Conservation (phyloP, 1,139 yeast species). For the Geotrichum aggregatum region DNA sequence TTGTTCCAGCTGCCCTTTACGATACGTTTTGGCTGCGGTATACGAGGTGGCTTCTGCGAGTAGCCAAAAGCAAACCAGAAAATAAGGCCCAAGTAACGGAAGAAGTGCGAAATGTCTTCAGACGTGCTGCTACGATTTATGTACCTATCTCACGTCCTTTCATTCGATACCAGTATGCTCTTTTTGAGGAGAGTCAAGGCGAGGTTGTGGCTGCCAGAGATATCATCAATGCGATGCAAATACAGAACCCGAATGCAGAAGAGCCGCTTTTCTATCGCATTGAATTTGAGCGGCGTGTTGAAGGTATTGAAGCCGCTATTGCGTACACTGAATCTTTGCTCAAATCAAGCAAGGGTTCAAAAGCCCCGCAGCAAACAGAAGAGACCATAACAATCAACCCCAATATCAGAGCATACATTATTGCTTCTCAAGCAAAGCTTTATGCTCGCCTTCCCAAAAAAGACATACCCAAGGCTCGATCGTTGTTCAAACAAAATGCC, state of each 20-base stretch:
- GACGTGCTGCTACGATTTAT: slow-evolving; percentile 35
- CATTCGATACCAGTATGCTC: slow-evolving; percentile 37
- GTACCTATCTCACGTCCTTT: slow-evolving; percentile 37
- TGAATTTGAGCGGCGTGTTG: slow-evolving; percentile 29
- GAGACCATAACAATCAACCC: slow-evolving; percentile 2
- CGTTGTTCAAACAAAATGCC: slow-evolving; percentile 12
- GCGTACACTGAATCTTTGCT: slow-evolving; percentile 26
- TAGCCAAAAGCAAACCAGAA: slow-evolving; percentile 15
- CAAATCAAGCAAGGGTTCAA: neutral
- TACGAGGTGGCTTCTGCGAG: slow-evolving; percentile 41
- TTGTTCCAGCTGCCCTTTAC: slow-evolving; percentile 51
- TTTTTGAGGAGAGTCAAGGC: slow-evolving; percentile 37
- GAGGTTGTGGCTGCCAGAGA: slow-evolving; percentile 34
- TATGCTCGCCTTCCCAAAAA: slow-evolving; percentile 7
- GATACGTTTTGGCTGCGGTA: slow-evolving; percentile 62
- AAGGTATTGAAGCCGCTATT: slow-evolving; percentile 23
- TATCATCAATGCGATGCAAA: slow-evolving; percentile 28
- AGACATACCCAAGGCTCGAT: slow-evolving; percentile 10
- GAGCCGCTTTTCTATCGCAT: slow-evolving; percentile 26
- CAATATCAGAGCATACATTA: slow-evolving; percentile 6
- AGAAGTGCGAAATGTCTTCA: slow-evolving; percentile 33
- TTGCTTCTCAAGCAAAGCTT: slow-evolving; percentile 16
- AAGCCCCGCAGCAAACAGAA: neutral
- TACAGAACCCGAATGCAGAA: slow-evolving; percentile 13
- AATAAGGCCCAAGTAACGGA: slow-evolving; percentile 21